Base-by-base conservation (phyloP, 768 basidiomycete species). In the Trametes elegans region DNA sequence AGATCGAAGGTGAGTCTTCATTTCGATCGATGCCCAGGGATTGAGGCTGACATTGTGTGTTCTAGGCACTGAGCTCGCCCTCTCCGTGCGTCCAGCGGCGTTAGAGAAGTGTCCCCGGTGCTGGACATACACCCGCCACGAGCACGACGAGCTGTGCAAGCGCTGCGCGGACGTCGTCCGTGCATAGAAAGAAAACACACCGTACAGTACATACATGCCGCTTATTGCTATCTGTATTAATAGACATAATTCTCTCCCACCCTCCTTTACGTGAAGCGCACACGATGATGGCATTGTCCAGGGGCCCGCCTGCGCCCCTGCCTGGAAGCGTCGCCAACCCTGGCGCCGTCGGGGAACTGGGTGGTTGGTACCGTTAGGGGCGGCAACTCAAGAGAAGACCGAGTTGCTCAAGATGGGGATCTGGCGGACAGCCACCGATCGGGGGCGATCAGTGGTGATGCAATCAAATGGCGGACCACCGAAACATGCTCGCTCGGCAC, bases 61-160 rank as follows among this genome's bases (percentile, higher is more conserved):
- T 31, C 18, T 23, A 64, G 68, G 49, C n/a, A 59, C 62, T 3
- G 61, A 63, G 11, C 54, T 85, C 3, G 71, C 69, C 0, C 71
- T 92, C 49, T 77, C 79, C 13, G 73, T 90, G n/a, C 75, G 76
- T 16, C 87, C 90, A 14, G 81, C 91, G 10, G 71, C 69, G 4
- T 57, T 70, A 47, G 64, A 74, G 19, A 95, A 96, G 68, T 98
- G 96, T 67, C 90, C 93, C 21, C 81, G 95, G 14, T 98, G 96
- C 69, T 97, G 95, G 93, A 87, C 83, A 6, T 87, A 79, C 66
- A 85, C 83, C 2, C 77, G 86, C 13, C 61, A 67, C 10, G 66
- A 74, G 35, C 68, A 74, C 11, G 77, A 84, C 16, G 65, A 67
- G 9, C 68, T 95, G 10, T 96, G 94, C 70, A 55, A 55, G 18